Percentiles rank a stretch among this genome's conserved stretches.
These are phyloP conservation scores for Mycena haematopus DNA, from an alignment of 768 basidiomycete species.

Conservation along the genomic window DNA sequence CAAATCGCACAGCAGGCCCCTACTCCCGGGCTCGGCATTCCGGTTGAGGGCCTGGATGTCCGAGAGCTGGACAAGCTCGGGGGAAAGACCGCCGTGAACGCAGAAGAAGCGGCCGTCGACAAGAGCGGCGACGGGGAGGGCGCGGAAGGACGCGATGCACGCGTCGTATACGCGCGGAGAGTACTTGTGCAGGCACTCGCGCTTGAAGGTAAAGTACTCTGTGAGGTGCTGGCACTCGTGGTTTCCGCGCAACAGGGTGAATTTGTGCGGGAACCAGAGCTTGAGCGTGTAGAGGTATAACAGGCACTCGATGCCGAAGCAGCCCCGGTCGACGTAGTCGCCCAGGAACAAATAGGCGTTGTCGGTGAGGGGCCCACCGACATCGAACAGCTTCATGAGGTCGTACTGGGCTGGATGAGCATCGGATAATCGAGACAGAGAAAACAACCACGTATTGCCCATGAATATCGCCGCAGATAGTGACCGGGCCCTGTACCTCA, in stretches of 20 bases:
- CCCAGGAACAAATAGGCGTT: conserved; percentile 93
- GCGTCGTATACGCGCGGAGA: conserved; percentile 88
- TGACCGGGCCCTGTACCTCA: conserved; percentile 86
- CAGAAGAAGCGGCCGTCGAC: conserved; percentile 97
- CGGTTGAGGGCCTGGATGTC: conserved; percentile 88
- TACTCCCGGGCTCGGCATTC: conserved; percentile 91
- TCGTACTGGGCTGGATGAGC: conserved; percentile 70
- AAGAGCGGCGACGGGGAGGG: conserved; percentile 88
- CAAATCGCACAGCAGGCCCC: conserved; percentile 91
- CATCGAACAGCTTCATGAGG: conserved; percentile 96
- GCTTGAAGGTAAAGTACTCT: conserved; percentile 97
- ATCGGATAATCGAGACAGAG: not conserved
- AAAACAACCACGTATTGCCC: conserved; percentile 82
- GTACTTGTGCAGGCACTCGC: conserved; percentile 95
- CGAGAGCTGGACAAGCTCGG: conserved; percentile 78
- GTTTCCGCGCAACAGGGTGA: conserved; percentile 90
- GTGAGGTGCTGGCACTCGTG: conserved; percentile 98
- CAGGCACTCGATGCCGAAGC: conserved; percentile 90
- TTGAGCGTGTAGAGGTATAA: conserved; percentile 94
- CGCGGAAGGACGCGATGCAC: conserved; percentile 88
- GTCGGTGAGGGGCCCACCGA: conserved; percentile 84
- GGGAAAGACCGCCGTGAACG: conserved; percentile 95
- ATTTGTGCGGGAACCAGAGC: conserved; percentile 83
- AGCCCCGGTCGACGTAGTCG: conserved; percentile 96
- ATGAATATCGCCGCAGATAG: conserved; percentile 96